Conservation (phyloP, 202 grass and related monocot species). For the Schoenoplectus tabernaemontani region DNA sequence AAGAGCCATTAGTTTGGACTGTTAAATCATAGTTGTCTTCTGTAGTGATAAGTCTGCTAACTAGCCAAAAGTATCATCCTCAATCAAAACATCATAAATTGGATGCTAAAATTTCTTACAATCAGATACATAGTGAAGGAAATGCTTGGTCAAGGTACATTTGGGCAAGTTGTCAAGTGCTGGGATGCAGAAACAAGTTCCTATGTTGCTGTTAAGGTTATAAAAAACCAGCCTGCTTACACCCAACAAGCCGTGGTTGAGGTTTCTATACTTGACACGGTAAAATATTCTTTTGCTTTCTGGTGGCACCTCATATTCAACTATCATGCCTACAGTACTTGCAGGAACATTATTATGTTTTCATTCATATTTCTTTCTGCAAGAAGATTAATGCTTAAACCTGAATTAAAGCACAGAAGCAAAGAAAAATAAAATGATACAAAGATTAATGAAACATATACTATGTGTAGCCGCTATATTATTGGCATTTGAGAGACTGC, state of each 20-base stretch:
- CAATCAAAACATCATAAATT: neutral
- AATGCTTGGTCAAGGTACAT: conserved; percentile 97
- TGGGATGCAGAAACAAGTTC: conserved; percentile 63
- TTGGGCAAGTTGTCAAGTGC: conserved; percentile 94
- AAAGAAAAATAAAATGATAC: neutral
- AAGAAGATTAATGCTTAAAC: neutral
- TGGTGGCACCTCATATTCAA: neutral
- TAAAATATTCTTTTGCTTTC: conserved; percentile 33
- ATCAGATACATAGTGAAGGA: conserved; percentile 89
- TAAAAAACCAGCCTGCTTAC: conserved; percentile 98
- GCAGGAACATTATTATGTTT: conserved; percentile 2
- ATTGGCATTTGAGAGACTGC: neutral
- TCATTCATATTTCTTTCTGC: neutral
- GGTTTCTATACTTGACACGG: conserved; percentile 77
- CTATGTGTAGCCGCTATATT: neutral
- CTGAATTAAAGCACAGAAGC: neutral
- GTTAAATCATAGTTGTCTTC: neutral
- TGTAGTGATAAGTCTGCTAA: neutral
- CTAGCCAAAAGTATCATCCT: neutral
- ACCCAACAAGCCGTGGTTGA: conserved; percentile 84
- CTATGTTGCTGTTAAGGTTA: conserved; percentile 93
- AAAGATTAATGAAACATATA: neutral
- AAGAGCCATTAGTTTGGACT: neutral
- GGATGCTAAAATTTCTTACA: conserved; percentile 17
- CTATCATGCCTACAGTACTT: neutral